phyloP scores from a whole-genome alignment of 2,329 filamentous ascomycete species.

The Cadophora luteo-olivacea region DNA sequence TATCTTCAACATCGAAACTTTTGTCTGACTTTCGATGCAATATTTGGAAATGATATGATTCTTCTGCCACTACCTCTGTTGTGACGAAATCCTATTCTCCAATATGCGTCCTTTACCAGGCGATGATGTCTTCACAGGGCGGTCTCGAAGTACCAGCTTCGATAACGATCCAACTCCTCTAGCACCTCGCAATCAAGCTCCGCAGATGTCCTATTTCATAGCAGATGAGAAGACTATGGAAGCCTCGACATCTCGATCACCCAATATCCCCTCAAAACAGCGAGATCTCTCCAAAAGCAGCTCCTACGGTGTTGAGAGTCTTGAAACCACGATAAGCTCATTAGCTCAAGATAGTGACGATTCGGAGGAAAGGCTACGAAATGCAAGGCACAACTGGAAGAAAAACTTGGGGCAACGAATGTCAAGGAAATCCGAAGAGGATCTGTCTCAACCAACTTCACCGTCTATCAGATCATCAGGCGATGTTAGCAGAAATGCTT shows the following conservation, averaged over 20 bases:
- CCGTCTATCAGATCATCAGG: conserved; percentile 44
- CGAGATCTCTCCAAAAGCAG: conserved; percentile 47
- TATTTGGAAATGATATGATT: not conserved
- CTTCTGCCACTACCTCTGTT: not conserved
- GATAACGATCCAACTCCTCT: conserved; percentile 48
- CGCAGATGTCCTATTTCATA: conserved; percentile 59
- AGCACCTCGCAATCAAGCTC: conserved; percentile 43
- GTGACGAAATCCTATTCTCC: conserved; percentile 13
- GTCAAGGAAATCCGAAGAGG: conserved; percentile 36
- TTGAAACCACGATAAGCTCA: conserved; percentile 45
- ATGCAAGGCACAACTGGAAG: conserved; percentile 41
- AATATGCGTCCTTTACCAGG: conserved; percentile 55
- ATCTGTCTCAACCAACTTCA: conserved; percentile 37
- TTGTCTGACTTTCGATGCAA: conserved; percentile 2
- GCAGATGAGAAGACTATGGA: conserved; percentile 58
- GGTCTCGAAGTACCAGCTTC: conserved; percentile 47
- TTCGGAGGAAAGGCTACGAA: conserved; percentile 36
- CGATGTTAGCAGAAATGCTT: conserved; percentile 45
- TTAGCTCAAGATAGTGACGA: conserved; percentile 40
- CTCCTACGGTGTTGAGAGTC: conserved; percentile 44
- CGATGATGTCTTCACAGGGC: conserved; percentile 50
- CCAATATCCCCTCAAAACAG: conserved; percentile 40
- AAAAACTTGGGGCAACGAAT: conserved; percentile 34
- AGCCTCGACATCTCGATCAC: conserved; percentile 46
- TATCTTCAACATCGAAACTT: conserved; percentile 5